Evolutionary conservation across 768 basidiomycete species (phyloP), one percentile per base, ranked within the genome.

Genomic region (Boletus pseudopeckii): DNA sequence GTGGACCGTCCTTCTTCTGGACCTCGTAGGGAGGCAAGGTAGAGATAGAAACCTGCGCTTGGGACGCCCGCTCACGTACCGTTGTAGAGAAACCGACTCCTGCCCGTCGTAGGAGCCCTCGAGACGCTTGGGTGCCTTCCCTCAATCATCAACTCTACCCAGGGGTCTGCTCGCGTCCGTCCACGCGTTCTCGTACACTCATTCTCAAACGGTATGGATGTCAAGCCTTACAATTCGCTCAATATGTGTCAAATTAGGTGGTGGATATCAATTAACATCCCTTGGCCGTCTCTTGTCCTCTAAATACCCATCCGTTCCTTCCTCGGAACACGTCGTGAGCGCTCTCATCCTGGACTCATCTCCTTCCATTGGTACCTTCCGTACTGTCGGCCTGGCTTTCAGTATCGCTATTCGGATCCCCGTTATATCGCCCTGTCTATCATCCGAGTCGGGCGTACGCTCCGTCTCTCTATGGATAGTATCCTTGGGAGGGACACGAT

Each of bases 181-280:
- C 59, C 66, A 39, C 65, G 65, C 13, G 22, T 68, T 14, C 64
- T 70, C 9, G 34, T 63, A 9, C 66, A 68, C 39, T 65, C 57
- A 1, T 70, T 70, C 50, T 70, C 68, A 34, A 68, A 70, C 33
- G 68, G 68, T 70, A 50, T 5, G 39, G 7, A 36, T 5, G 1
- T 26, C n/a, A 24, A 38, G 4, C 15, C 26, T 44, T 18, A 5
- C 10, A 20, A 17, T 9, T 20, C 7, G 7, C n/a, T 30, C 10
- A n/a, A 39, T 22, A 58, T n/a, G 26, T 2, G 8, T 48, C 11
- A 5, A 28, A 45, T 3, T 40, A 68, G 68, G 67, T 33, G 67
- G 67, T 0, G 58, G 49, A 13, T 9, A 50, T 17, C 68, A 70
- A 42, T 32, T 68, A 22, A 48, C 50, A 1, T 20, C 52, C 8